Base-by-base conservation (phyloP, 371 early-diverging fungal genomes). In the Mortierella sp. region DNA sequence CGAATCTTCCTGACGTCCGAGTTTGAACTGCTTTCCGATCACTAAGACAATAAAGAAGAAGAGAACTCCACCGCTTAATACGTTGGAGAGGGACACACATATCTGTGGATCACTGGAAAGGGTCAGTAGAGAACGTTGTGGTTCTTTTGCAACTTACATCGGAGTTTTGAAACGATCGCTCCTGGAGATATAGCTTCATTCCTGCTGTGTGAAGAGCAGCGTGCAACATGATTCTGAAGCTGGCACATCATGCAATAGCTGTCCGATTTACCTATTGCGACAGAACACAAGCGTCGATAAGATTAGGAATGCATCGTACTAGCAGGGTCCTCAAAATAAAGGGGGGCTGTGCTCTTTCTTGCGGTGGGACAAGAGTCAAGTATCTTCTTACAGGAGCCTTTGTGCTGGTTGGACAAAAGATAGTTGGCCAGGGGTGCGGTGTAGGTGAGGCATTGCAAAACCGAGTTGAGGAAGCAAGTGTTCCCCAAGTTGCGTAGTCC, bases 401-500 rank as follows among this genome's bases (percentile, higher is more conserved):
- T 80, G 73, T 93, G 92, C 9, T 81, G 82, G 50, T 73, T 81
- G 21, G 81, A 64, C 31, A 92, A 76, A 52, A 94, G 83, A 67
- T 89, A 92, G 57, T 94, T 88, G 18, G 94, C 89, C 39, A 97
- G 80, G 1, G 94, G 90, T 9, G 93, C 86, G 1, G 98, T 96
- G 58, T 93, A 94, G 14, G 91, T 90, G 59, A 99, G 79, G 68
- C 98, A 98, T 78, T 98, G 97, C 18, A 99, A 74, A 3, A 93
- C 89, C 14, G 95, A 90, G 83, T 97, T 98, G 72, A 98, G 84
- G 82, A 93, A 99, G 76, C 99, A 99, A 0, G 98, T 97, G 69
- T 98, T 98, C 26, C 96, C 95, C 41, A 95, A 83, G 72, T 98
- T 97, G 61, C 87, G 80, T 39, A 97, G 81, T 6, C 97, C 97